Evolutionary conservation across 352 stramenopile species (phyloP).

Genomic region (Globisporangium splendens): DNA sequence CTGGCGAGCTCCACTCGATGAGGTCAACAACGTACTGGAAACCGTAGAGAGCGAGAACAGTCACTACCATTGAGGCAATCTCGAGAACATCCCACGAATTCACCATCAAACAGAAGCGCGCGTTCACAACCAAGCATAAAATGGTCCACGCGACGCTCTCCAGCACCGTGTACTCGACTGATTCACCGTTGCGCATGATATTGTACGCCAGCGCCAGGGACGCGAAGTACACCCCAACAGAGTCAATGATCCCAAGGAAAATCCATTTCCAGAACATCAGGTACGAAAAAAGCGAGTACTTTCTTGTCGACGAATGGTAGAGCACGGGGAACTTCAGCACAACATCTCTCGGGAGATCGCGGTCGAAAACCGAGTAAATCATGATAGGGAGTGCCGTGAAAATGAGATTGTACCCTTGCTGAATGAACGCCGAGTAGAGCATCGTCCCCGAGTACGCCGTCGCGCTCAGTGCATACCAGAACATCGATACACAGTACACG

Average conservation of each 20-base stretch:
- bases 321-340: slow-evolving; percentile 59
- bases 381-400: slow-evolving; percentile 93
- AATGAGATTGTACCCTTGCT: slow-evolving; percentile 95
- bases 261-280: slow-evolving; percentile 88
- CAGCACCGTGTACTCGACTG: slow-evolving; percentile 62
- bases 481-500: slow-evolving; percentile 89
- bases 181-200: slow-evolving; percentile 55
- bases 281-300: slow-evolving; percentile 70
- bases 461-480: slow-evolving; percentile 82
- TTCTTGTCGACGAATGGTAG: slow-evolving; percentile 57
- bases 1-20: slow-evolving; percentile 43
- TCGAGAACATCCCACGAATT: slow-evolving; percentile 78
- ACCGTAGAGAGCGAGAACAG: slow-evolving; percentile 54
- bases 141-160: slow-evolving; percentile 70
- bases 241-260: slow-evolving; percentile 68
- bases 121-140: slow-evolving; percentile 74
- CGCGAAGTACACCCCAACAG: slow-evolving; percentile 66
- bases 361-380: slow-evolving; percentile 77
- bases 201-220: slow-evolving; percentile 44
- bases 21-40: slow-evolving; percentile 69
- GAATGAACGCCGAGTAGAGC: slow-evolving; percentile 82
- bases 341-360: slow-evolving; percentile 65
- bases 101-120: slow-evolving; percentile 74
- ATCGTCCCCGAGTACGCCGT: slow-evolving; percentile 91
- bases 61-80: slow-evolving; percentile 45